Evolutionary conservation across 306 rosid genomes (phyloP).

Genomic region (Dalbergia cultrata): DNA sequence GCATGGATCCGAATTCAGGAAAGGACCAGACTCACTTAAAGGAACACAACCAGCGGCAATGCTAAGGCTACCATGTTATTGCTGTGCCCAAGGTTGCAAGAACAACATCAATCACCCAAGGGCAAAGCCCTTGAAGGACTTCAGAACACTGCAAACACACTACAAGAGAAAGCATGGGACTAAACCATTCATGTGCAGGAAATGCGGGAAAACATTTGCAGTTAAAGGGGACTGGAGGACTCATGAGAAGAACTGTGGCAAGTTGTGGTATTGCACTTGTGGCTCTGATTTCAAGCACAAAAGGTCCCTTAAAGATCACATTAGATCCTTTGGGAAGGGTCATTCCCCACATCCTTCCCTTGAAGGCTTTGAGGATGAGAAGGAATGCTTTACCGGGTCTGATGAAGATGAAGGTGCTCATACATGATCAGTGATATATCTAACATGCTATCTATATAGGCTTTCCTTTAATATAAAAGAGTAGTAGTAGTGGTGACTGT

Average conservation of each 20-base stretch:
- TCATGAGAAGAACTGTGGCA: slow-evolving; percentile 94
- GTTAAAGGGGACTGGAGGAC: slow-evolving; percentile 98
- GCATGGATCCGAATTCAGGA: slow-evolving; percentile 87
- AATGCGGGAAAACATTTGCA: slow-evolving; percentile 81
- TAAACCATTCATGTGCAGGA: slow-evolving; percentile 81
- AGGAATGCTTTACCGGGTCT: slow-evolving; percentile 73
- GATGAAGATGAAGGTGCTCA: slow-evolving; percentile 63
- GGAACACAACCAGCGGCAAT: slow-evolving; percentile 97
- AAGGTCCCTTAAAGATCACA: slow-evolving; percentile 88
- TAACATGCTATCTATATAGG: slow-evolving; percentile 18
- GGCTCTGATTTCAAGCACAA: slow-evolving; percentile 96
- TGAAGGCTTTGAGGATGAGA: slow-evolving; percentile 69
- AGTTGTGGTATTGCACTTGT: slow-evolving; percentile 88
- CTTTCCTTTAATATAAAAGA: slow-evolving; percentile 8
- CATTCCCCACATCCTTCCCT: slow-evolving; percentile 69
- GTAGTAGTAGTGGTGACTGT: background rate
- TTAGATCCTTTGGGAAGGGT: slow-evolving; percentile 81
- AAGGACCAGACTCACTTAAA: slow-evolving; percentile 83
- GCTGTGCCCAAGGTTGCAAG: slow-evolving; percentile 92
- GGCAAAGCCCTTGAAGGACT: slow-evolving; percentile 91
- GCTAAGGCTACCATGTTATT: slow-evolving; percentile 91
- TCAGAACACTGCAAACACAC: slow-evolving; percentile 93
- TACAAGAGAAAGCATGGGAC: slow-evolving; percentile 93
- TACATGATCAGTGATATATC: slow-evolving; percentile 7
- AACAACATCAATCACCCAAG: slow-evolving; percentile 94